These are phyloP conservation scores for Pilatotrama ljubarskyi DNA, from an alignment of 768 basidiomycete genomes.

Conservation along the genomic window DNA sequence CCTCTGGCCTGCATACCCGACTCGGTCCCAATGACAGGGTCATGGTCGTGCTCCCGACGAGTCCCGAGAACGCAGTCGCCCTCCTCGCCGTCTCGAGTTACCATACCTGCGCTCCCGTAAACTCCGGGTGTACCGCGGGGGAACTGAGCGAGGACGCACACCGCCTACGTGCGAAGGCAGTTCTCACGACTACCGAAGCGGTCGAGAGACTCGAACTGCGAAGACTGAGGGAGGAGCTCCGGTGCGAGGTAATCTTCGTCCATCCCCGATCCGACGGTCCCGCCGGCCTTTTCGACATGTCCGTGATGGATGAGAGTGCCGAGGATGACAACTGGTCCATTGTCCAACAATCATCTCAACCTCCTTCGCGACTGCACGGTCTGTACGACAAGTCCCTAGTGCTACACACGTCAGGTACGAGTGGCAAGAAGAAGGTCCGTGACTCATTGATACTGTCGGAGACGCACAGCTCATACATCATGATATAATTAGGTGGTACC, in stretches of 20 bases:
- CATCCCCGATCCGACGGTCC: slow-evolving; percentile 36
- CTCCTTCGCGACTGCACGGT: slow-evolving; percentile 37
- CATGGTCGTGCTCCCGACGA: slow-evolving; percentile 46
- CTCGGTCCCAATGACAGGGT: slow-evolving; percentile 47
- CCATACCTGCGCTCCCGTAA: slow-evolving; percentile 49
- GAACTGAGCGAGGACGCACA: slow-evolving; percentile 46
- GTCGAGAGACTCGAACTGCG: slow-evolving; percentile 40
- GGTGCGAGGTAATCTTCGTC: slow-evolving; percentile 42
- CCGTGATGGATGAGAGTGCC: slow-evolving; percentile 27
- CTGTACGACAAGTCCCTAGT: slow-evolving; percentile 53
- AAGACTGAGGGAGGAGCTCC: slow-evolving; percentile 35
- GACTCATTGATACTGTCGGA: background rate
- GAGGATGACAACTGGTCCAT: slow-evolving; percentile 17
- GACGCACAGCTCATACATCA: background rate
- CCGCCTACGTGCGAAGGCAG: slow-evolving; percentile 40
- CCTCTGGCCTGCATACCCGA: slow-evolving; percentile 29
- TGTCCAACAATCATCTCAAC: background rate
- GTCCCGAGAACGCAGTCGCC: slow-evolving; percentile 48
- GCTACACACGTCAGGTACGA: slow-evolving; percentile 63
- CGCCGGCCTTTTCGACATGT: slow-evolving; percentile 43
- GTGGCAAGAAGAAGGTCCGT: slow-evolving; percentile 46
- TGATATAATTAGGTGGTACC: slow-evolving; percentile 37
- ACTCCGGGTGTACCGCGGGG: slow-evolving; percentile 44
- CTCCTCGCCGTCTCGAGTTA: slow-evolving; percentile 44
- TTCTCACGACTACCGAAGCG: slow-evolving; percentile 44